Evolutionary conservation across 805 yeast genomes (phyloP).

Genomic region (Saccharomycopsis sp.): DNA sequence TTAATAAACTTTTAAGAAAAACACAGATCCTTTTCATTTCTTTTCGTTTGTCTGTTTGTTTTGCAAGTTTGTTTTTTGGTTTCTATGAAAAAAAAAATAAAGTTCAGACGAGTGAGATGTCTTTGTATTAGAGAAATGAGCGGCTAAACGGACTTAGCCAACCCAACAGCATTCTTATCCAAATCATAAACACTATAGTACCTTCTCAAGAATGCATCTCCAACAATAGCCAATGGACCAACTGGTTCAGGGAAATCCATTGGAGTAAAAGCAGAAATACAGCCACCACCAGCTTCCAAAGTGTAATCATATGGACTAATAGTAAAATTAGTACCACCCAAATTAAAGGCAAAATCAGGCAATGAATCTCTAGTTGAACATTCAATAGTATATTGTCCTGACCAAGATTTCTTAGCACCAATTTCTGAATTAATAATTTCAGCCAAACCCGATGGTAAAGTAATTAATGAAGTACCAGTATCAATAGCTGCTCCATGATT

Average conservation of each 20-base stretch:
- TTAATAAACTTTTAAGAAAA: too few relatives aligned
- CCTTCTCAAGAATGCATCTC: conserved; percentile 95
- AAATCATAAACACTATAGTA: conserved; percentile 92
- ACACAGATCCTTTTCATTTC: too few relatives aligned
- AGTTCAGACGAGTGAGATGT: too few relatives aligned
- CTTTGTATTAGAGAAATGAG: too few relatives aligned
- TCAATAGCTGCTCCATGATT: conserved; percentile 95
- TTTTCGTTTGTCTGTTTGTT: too few relatives aligned
- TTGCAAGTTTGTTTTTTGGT: too few relatives aligned
- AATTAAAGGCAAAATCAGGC: conserved; percentile 88
- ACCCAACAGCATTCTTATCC: conserved; percentile 87
- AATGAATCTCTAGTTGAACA: conserved; percentile 77
- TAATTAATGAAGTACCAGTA: conserved; percentile 95
- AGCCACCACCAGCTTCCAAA: conserved; percentile 88
- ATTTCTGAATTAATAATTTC: conserved; percentile 92
- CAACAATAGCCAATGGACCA: conserved; percentile 93
- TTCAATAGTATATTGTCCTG: conserved; percentile 92
- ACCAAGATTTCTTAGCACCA: conserved; percentile 96
- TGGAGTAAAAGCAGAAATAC: conserved; percentile 94
- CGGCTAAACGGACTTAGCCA: conserved; percentile 82
- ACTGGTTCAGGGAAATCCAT: conserved; percentile 97
- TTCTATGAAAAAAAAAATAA: too few relatives aligned
- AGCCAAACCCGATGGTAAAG: conserved; percentile 91
- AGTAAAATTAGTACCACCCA: conserved; percentile 87
- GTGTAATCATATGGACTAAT: conserved; percentile 87